These are phyloP conservation scores for Fagopyrum homotropicum DNA, from an alignment of 148 eudicot species.

Conservation along the genomic window DNA sequence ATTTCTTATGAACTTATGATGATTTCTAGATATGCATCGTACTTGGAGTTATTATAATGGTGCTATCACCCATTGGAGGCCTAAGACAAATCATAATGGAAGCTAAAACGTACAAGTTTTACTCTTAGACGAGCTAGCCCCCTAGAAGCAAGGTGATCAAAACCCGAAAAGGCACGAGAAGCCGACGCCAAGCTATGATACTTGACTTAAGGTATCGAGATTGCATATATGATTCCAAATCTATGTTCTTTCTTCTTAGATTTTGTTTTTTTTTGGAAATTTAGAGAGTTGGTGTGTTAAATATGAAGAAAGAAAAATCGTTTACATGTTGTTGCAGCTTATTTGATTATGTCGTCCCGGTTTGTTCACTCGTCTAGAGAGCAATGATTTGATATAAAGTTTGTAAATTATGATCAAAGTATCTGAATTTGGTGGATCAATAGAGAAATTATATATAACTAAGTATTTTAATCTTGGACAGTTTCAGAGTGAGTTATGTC, in stretches of 20 bases:
- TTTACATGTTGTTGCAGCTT: not conserved
- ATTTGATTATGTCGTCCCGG: not conserved
- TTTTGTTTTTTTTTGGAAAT: not conserved
- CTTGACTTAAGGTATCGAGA: not conserved
- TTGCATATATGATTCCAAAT: not conserved
- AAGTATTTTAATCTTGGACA: too few relatives aligned
- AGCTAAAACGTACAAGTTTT: not conserved
- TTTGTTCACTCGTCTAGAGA: not conserved
- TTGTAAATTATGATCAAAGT: not conserved
- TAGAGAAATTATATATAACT: too few relatives aligned
- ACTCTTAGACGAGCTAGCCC: not conserved
- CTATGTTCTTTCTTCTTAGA: not conserved
- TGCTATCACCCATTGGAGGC: slow-evolving; percentile 5
- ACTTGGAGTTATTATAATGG: not conserved
- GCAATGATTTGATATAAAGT: not conserved
- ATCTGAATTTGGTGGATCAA: not conserved
- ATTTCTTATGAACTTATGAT: not conserved
- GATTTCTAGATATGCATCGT: slow-evolving; percentile 4
- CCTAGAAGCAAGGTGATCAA: not conserved
- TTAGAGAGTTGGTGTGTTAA: not conserved
- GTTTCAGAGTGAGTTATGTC: too few relatives aligned
- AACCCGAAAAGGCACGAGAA: not conserved
- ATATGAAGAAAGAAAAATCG: not conserved
- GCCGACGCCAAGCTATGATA: not conserved
- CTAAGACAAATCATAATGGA: slow-evolving; percentile 3